Conservation (phyloP, 768 basidiomycete species). For the Sarcomyxa edulis region DNA sequence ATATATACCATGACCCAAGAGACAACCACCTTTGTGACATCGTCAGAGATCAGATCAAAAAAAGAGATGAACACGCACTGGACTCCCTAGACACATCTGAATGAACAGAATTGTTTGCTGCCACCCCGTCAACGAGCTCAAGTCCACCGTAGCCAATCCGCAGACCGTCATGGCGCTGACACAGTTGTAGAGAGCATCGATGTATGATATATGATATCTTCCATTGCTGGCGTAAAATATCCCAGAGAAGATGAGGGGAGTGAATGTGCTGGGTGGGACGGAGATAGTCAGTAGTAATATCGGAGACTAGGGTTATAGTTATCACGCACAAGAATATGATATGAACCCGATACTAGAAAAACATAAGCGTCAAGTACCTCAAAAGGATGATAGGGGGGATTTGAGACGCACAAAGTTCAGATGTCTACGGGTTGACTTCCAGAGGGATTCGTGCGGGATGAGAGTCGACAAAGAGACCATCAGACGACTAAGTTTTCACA, state of each 20-base stretch:
- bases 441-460: no score
- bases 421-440: slow-evolving; percentile 31
- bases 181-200: slow-evolving; percentile 75
- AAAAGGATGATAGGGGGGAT: no score
- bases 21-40: slow-evolving; percentile 51
- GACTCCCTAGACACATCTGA: slow-evolving; percentile 74
- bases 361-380: no score
- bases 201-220: slow-evolving; percentile 58
- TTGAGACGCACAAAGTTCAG: no score
- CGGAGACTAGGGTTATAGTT: slow-evolving; percentile 2
- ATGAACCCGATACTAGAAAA: slow-evolving; percentile 60
- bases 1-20: slow-evolving; percentile 83
- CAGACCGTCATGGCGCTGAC: slow-evolving; percentile 77
- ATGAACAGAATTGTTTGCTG: slow-evolving; percentile 69
- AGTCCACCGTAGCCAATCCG: slow-evolving; percentile 66
- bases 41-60: slow-evolving; percentile 1
- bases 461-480: no score
- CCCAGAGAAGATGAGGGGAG: slow-evolving; percentile 71
- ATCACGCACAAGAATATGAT: slow-evolving; percentile 53
- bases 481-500: no score
- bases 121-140: slow-evolving; percentile 63
- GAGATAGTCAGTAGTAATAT: slow-evolving; percentile 7
- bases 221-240: slow-evolving; percentile 87
- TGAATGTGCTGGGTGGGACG: slow-evolving; percentile 51
- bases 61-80: slow-evolving; percentile 40